Base-by-base conservation (phyloP, 2,329 filamentous ascomycete genomes). In the Phialophora tarda region DNA sequence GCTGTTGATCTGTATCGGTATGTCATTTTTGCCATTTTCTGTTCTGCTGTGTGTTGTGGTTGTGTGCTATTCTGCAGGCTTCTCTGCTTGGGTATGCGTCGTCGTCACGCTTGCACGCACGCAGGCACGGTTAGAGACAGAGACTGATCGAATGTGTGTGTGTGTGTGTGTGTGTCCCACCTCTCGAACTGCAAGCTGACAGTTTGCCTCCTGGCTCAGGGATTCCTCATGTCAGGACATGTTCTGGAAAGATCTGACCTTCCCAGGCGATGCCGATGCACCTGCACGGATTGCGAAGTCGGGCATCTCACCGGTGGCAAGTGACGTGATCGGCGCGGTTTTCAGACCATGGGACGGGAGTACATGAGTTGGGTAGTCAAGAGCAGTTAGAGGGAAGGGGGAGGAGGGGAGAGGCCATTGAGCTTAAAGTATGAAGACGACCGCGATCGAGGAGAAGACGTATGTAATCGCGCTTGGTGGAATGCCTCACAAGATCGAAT, bases 1-100 rank as follows among this genome's bases (percentile, higher is more conserved):
- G 34, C 26, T 6, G 59, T 62, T n/a, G 32, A 62, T 30, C 21
- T 62, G 7, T 62, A 62, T 24, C 50, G 50, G 59, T 62, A 62
- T 2, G 59, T 48, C 32, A 4, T 38, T 12, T 3, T 14, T 14
- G 14, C 2, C 4, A 17, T 38, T 38, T 38, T 38, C 10, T 38
- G 2, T n/a, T n/a, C n/a, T n/a, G n/a, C n/a, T n/a, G n/a, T n/a
- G n/a, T n/a, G 26, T 26, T 26, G 26, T 26, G 26, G 3, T 6
- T 5, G 2, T 41, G 34, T 41, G n/a, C n/a, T n/a, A n/a, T n/a
- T n/a, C n/a, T n/a, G 34, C 14, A 2, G 3, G 28, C 28, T 41
- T 0, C 34, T 41, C 4, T 41, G 34, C 5, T 26, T 26, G 3
- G 3, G 26, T 26, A 26, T 4, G 26, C 26, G 26, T 26, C 2